A percentile compares a stretch with the other conserved stretches of the same genome.
Conservation (phyloP, 441 rosid genomes). For the Pelargonium cotyledonis region DNA sequence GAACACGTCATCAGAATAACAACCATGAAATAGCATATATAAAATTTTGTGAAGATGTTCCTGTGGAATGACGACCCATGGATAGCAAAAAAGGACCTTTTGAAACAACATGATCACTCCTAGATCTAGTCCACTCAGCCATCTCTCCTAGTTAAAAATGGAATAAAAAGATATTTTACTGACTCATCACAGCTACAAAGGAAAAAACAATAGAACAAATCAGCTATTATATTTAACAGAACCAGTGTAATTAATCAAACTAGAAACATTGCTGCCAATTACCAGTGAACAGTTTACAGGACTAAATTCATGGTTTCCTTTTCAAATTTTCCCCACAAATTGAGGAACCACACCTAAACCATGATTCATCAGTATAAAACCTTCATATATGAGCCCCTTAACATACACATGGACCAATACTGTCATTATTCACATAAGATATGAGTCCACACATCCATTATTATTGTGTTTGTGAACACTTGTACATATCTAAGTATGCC, state of each 20-base stretch:
- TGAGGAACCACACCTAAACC: no score
- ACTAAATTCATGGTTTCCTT: no score
- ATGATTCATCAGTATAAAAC: neutral
- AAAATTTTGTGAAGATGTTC: neutral
- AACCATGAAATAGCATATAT: neutral
- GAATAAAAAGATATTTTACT: neutral
- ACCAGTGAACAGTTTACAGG: no score
- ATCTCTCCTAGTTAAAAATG: no score
- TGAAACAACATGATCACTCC: neutral
- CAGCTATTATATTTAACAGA: neutral
- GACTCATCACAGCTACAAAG: neutral
- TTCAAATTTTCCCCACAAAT: no score
- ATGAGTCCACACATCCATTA: neutral
- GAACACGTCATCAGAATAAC: slow-evolving; percentile 8
- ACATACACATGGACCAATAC: neutral
- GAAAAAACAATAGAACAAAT: neutral
- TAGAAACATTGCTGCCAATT: neutral
- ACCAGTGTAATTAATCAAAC: neutral
- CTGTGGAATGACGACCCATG: neutral
- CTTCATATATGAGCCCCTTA: neutral
- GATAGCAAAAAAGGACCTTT: neutral
- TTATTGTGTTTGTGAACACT: neutral
- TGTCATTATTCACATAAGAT: neutral
- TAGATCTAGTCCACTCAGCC: neutral
- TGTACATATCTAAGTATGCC: neutral